phyloP scores from a whole-genome alignment of 768 basidiomycete genomes.

The Mycena pura region DNA sequence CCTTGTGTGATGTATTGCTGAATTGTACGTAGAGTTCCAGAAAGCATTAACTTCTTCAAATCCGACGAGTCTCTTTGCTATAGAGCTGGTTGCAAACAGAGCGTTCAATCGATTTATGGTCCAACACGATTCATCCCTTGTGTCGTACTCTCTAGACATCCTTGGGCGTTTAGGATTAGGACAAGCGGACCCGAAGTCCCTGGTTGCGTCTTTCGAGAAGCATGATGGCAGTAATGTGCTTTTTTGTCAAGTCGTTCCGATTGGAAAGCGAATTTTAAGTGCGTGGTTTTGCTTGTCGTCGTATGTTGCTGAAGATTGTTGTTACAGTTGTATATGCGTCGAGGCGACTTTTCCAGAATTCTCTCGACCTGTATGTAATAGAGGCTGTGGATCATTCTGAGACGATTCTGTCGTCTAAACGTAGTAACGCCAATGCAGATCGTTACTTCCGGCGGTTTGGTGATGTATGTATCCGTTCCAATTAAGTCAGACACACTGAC shows the following conservation, averaged over 20 bases:
- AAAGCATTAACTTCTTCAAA: conserved; percentile 59
- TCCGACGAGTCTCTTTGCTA: conserved; percentile 60
- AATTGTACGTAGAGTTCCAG: conserved; percentile 54
- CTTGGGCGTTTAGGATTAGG: conserved; percentile 65
- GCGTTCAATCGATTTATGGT: conserved; percentile 73
- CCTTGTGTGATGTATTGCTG: conserved; percentile 2
- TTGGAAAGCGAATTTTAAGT: conserved; percentile 66
- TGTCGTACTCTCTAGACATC: conserved; percentile 76
- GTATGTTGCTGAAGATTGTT: neutral
- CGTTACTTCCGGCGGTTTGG: conserved; percentile 68
- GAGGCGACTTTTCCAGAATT: conserved; percentile 66
- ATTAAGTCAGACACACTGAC: neutral
- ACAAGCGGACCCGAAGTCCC: conserved; percentile 47
- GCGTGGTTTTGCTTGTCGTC: conserved; percentile 26
- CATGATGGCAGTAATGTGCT: conserved; percentile 63
- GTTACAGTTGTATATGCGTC: conserved; percentile 69
- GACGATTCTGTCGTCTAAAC: conserved; percentile 41
- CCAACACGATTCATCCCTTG: conserved; percentile 60
- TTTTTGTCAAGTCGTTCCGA: conserved; percentile 64
- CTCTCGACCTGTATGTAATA: conserved; percentile 59
- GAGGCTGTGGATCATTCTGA: conserved; percentile 58
- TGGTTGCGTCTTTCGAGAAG: conserved; percentile 67
- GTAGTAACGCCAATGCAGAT: conserved; percentile 33
- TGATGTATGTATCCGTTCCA: conserved; percentile 53
- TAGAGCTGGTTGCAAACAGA: conserved; percentile 50